Base-by-base conservation (phyloP, 2,329 filamentous ascomycete species). In the Daldinia sp. region DNA sequence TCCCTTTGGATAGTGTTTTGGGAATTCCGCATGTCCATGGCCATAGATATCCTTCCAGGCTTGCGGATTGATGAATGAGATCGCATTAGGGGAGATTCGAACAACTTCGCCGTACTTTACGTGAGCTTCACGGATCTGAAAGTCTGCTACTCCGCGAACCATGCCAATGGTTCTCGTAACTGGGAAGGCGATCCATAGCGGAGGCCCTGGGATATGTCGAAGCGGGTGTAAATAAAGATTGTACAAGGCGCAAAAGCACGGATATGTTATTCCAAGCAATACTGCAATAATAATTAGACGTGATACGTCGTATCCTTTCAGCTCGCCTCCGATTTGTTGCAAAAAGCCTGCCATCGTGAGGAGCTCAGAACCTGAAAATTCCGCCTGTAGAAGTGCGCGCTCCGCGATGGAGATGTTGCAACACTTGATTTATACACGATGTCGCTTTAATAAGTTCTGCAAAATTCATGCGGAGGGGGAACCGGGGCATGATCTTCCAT, bases 1-100 rank as follows among this genome's bases (percentile, higher is more conserved):
- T 13, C 70, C 71, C 17, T 68, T 68, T 3, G 71, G 72, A 9
- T 69, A 70, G 23, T 54, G 51, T 47, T 76, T 75, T 1, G 70
- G 64, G 9, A 75, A 74, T 10, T 71, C 68, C 11, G 62, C 67
- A 13, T 72, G 71, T 3, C 71, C 70, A 32, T 72, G 70, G 27
- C 74, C 76, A 57, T 80, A 79, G 17, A 81, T 80, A 21, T 79
- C 77, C 57, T 75, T 77, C 76, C 77, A 80, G 5, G 75, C 76
- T 19, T 74, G 61, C 1, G 73, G 52, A 1, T 71, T 74, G 27
- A 73, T 76, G 63, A 80, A 81, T 7, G 76, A 76, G 9, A 82
- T 71, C 11, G 73, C 69, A 34, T 76, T 73, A 1, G 80, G 78
- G 0, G 70, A 71, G 7, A 78, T 68, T 3, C 80, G 77, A 11